phyloP scores from a whole-genome alignment of 768 basidiomycete genomes.

The Tulasnella sp. region DNA sequence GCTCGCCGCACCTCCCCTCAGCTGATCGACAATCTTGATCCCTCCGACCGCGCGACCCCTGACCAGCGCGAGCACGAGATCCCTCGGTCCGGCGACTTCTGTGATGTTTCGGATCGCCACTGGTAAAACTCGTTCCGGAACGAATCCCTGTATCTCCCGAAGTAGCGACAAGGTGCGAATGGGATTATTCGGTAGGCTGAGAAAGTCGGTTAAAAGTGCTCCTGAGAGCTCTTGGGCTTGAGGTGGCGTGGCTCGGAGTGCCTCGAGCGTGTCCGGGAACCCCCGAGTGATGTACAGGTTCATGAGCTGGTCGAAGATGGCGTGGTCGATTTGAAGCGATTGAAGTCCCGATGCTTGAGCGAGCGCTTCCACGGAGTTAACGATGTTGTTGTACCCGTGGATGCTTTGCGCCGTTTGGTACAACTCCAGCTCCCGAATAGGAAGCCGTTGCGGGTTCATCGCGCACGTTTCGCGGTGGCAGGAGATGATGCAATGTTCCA shows the following conservation, averaged over 20 bases:
- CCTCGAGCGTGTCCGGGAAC: conserved; percentile 4
- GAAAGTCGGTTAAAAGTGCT: conserved; percentile 17
- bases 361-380: conserved; percentile 21
- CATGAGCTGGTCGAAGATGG: conserved; percentile 20
- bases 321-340: conserved; percentile 8
- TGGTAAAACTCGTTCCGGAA: background rate
- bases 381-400: conserved; percentile 24
- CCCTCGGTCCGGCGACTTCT: conserved; percentile 14
- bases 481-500: conserved; percentile 10
- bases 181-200: conserved; percentile 15
- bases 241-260: conserved; percentile 3
- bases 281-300: conserved; percentile 19
- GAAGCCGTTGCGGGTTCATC: conserved; percentile 17
- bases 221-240: background rate
- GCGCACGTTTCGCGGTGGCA: conserved; percentile 24
- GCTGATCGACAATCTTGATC: background rate
- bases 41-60: conserved; percentile 9
- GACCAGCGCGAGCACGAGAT: background rate
- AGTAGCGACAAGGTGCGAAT: background rate
- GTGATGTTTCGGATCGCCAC: background rate
- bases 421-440: conserved; percentile 7
- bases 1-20: conserved; percentile 4
- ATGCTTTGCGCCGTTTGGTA: conserved; percentile 17
- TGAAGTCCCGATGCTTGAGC: conserved; percentile 20
- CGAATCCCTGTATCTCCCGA: background rate